These are phyloP conservation scores for Xerocomus potaroensis DNA, from an alignment of 768 basidiomycete genomes.

Conservation along the genomic window DNA sequence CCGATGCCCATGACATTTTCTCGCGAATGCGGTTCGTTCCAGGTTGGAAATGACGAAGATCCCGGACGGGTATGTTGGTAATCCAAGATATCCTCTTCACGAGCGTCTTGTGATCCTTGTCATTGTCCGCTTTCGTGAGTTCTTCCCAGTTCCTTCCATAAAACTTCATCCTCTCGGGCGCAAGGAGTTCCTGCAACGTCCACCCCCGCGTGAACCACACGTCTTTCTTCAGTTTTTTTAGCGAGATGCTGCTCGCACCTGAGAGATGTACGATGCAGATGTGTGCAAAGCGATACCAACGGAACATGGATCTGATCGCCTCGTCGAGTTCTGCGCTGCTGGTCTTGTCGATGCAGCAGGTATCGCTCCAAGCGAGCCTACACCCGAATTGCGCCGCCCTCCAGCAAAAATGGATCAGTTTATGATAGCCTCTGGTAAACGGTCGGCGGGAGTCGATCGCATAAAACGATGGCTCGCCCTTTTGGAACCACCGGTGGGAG, in stretches of 20 bases:
- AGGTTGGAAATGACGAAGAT: constrained; percentile 10
- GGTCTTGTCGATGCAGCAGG: constrained; percentile 13
- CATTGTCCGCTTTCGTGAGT: constrained; percentile 3
- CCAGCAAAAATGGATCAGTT: constrained; percentile 11
- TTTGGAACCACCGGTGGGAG: constrained; percentile 13
- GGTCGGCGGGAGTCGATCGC: constrained; percentile 1
- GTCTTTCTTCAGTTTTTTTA: not conserved
- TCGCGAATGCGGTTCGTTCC: constrained; percentile 11
- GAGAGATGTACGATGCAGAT: constrained; percentile 16
- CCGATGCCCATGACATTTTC: constrained; percentile 23
- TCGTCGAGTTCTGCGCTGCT: constrained; percentile 17
- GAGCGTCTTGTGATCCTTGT: constrained; percentile 4
- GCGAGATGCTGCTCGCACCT: not conserved
- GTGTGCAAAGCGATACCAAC: constrained; percentile 12
- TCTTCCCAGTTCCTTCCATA: constrained; percentile 8
- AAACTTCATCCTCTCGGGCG: constrained; percentile 8
- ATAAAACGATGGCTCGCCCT: constrained; percentile 8
- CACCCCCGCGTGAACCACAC: constrained; percentile 15
- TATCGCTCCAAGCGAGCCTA: constrained; percentile 15
- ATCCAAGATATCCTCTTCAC: constrained; percentile 3
- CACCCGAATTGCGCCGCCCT: constrained; percentile 6
- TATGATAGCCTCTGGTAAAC: constrained; percentile 8
- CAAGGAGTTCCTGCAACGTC: constrained; percentile 14
- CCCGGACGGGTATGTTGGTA: constrained; percentile 7
- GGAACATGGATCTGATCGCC: constrained; percentile 16